A percentile compares a stretch with the other conserved stretches of the same genome.
phyloP scores from a whole-genome alignment of 2,329 filamentous ascomycete species.

The Orbilia quercus region DNA sequence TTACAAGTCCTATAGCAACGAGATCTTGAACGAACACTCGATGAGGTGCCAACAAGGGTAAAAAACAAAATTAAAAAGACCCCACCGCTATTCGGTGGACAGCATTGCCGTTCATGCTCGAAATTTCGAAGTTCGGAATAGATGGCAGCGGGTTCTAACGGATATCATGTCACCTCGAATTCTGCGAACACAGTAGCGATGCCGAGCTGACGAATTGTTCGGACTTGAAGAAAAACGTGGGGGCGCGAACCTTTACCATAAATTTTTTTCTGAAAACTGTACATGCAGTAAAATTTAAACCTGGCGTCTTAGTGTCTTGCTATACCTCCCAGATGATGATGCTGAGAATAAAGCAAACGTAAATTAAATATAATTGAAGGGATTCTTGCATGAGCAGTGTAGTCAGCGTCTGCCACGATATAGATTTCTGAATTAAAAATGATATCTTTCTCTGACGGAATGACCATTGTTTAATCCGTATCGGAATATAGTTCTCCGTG shows the following conservation, averaged over 20 bases:
- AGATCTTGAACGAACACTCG: slow-evolving; percentile 27
- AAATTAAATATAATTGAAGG: neutral
- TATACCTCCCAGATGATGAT: slow-evolving; percentile 21
- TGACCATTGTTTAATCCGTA: slow-evolving; percentile 14
- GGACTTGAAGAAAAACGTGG: slow-evolving; percentile 1
- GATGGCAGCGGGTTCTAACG: slow-evolving; percentile 34
- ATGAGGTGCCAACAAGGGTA: slow-evolving; percentile 12
- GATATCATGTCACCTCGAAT: slow-evolving; percentile 17
- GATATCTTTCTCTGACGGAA: neutral
- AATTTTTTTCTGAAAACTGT: slow-evolving; percentile 15
- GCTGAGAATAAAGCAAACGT: too few species aligned
- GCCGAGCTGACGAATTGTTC: neutral
- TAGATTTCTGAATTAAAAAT: slow-evolving; percentile 7
- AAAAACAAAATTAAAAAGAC: slow-evolving; percentile 2
- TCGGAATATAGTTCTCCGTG: slow-evolving; percentile 7
- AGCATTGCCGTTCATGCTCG: slow-evolving; percentile 29
- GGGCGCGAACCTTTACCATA: slow-evolving; percentile 14
- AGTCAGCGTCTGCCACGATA: slow-evolving; percentile 8
- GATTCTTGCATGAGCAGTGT: neutral
- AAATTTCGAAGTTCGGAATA: slow-evolving; percentile 6
- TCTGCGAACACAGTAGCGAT: neutral
- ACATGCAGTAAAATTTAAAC: slow-evolving; percentile 1
- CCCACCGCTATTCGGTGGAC: slow-evolving; percentile 33
- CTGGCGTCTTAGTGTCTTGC: neutral
- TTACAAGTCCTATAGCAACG: slow-evolving; percentile 43